Base-by-base conservation (phyloP, 1,284 basidiomycete species). In the Megacollybia platyphylla region DNA sequence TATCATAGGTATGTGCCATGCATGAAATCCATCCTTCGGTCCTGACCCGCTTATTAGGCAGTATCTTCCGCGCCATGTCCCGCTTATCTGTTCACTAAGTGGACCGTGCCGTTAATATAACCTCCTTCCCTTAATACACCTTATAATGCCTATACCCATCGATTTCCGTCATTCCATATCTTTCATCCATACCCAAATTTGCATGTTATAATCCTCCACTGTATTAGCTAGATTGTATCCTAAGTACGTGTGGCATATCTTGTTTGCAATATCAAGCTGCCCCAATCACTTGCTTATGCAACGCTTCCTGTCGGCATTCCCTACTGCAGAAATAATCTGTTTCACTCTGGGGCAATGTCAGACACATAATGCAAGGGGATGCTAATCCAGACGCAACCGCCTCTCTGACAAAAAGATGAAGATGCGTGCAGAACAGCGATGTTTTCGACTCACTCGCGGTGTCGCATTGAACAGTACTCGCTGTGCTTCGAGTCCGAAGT, bases 271-370 rank as follows among this genome's bases (percentile, higher is more conserved):
- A 17, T 17, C 30, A 39, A 37, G 6, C 38, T 20, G 24, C n/a
- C 44, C 24, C 32, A 17, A 38, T 41, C 32, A 36, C 32, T 20
- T 29, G 26, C 54, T 70, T 72, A 42, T 57, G 62, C 58, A 70
- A 49, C 13, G 71, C 66, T 43, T 71, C 68, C 39, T 73, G 69
- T 45, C 65, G 62, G 52, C 72, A 75, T 2, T 56, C 57, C 45
- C 61, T 57, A 9, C 66, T 59, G 49, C 72, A 75, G 49, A 75
- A 75, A 49, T 73, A 71, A 54, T 74, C 71, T 7, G 47, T 55
- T 27, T 64, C 66, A 44, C 65, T 64, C 53, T 74, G 71, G n/a
- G 71, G 71, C 45, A 66, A 53, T 28, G 58, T 57, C 48, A 70
- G 52, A 48, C 72, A 75, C 68, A 73, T 69, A 46, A 75, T 72